Evolutionary conservation across 2,329 filamentous ascomycete genomes (phyloP), one percentile per base, ranked within the genome.

Genomic region (Diaporthe vaccinii): DNA sequence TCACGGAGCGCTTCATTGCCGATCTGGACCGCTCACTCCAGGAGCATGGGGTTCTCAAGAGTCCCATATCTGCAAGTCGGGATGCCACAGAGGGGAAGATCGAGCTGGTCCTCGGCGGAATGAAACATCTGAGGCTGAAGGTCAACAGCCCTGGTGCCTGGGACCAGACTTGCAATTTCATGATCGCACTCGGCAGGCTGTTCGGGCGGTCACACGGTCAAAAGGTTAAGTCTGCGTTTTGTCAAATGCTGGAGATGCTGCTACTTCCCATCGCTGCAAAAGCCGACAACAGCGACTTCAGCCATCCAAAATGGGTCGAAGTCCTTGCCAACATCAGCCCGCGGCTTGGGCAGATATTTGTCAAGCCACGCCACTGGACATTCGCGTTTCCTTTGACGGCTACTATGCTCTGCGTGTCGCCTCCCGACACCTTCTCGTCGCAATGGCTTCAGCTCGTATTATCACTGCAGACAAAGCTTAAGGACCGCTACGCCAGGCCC

Each of bases 181-280:
- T 99, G 85, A 91, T 93, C 68, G 91, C 92, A 0, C 86, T 99
- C 41, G 95, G 94, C 9, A 93, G 92, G 70, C 89, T 98, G 25
- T 98, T 98, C 83, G 90, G 92, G 73, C 93, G 92, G 79, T 94
- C 95, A 6, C 96, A 98, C 80, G 97, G 97, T 0, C 94, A 95
- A 78, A 92, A 92, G 76, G 92, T 98, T 80, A 99, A 99, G 83
- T 94, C 96, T 79, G 95, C 96, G 0, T 99, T 98, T 81, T 98
- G 97, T 82, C 94, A 98, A 80, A 92, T 98, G 31, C 90, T 99
- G 71, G 95, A 98, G 80, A 93, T 94, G 78, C 88, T 99, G 39
- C 86, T 99, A 34, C 89, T 98, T 20, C 95, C 96, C 1, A 93
- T 99, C 69, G 96, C 96, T 20, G 94, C 94, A 5, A 94, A 92